Percentiles rank a stretch among this genome's conserved stretches.
These are phyloP conservation scores for Anacardium occidentale DNA, from an alignment of 345 rosid species.

Conservation along the genomic window DNA sequence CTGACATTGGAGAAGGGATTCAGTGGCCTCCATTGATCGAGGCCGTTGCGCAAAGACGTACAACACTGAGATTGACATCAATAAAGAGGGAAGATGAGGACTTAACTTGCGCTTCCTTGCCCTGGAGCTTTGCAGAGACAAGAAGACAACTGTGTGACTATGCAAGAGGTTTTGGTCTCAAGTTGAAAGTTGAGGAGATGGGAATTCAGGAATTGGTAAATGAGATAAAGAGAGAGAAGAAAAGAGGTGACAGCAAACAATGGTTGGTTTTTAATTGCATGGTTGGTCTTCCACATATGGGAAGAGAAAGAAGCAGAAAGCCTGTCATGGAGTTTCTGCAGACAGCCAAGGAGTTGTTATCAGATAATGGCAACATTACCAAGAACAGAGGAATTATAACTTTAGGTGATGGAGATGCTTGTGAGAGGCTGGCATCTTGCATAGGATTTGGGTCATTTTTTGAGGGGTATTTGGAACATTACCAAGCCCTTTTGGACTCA, in stretches of 20 bases:
- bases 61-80: constrained; percentile 34
- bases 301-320: constrained; percentile 32
- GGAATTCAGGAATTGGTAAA: constrained; percentile 29
- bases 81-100: constrained; percentile 31
- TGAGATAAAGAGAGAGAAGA: constrained; percentile 30
- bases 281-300: constrained; percentile 52
- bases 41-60: constrained; percentile 26
- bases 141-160: constrained; percentile 30
- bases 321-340: constrained; percentile 33
- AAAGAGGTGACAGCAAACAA: constrained; percentile 26
- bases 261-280: constrained; percentile 48
- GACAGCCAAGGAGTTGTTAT: constrained; percentile 25
- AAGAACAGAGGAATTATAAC: constrained; percentile 31
- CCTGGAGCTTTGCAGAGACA: constrained; percentile 30
- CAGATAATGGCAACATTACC: neutral
- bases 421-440: constrained; percentile 14
- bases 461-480: constrained; percentile 27
- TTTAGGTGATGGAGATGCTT: constrained; percentile 37
- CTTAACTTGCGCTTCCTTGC: neutral
- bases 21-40: constrained; percentile 56
- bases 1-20: constrained; percentile 45
- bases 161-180: constrained; percentile 28
- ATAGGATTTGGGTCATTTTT: constrained; percentile 35
- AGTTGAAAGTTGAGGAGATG: constrained; percentile 36
- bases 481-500: constrained; percentile 39